Base-by-base conservation (phyloP, 2,329 filamentous ascomycete species). In the Stemphylium lycopersici region DNA sequence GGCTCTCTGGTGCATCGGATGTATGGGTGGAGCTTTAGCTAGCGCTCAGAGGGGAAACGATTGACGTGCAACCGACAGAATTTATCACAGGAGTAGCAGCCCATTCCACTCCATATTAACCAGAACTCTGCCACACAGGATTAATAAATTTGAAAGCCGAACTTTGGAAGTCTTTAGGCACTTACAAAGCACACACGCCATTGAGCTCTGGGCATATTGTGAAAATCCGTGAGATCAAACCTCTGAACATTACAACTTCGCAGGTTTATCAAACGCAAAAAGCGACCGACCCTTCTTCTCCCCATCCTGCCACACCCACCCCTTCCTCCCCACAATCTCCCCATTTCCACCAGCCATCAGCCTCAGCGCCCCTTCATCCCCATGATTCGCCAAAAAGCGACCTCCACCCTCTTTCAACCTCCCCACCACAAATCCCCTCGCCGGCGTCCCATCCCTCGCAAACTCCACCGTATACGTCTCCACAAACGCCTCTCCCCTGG, bases 391-490 rank as follows among this genome's bases (percentile, higher is more conserved):
- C 3, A 87, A 55, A 58, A 87, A 85, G 0, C 84, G 76, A 48
- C 79, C 74, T 0, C 76, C 76, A 49, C 73, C 79, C 1, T 60
- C 64, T 46, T 71, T 78, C 50, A 87, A 59, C 29, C 82, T 75
- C 0, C 84, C 84, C 0, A 87, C 75, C 2, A 87, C 71, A 65
- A 81, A 78, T 1, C 79, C 84, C 26, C 69, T 67, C 12, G 71
- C 49, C 0, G 84, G 83, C 0, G 65, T 74, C 3, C 82, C 82
- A 49, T 82, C 76, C 3, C 84, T 78, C 22, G 75, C 72, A 63
- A 81, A 87, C 45, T 85, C 81, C 1, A 86, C 81, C 0, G 84
- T 87, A 50, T 87, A 87, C 8, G 84, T 87, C 81, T 86, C 84
- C 46, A 86, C 77, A 0, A 79, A 63, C 1, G 79, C 82, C 51